phyloP scores from a whole-genome alignment of 257 asterid genomes.

The Galeopsis tetrahit region DNA sequence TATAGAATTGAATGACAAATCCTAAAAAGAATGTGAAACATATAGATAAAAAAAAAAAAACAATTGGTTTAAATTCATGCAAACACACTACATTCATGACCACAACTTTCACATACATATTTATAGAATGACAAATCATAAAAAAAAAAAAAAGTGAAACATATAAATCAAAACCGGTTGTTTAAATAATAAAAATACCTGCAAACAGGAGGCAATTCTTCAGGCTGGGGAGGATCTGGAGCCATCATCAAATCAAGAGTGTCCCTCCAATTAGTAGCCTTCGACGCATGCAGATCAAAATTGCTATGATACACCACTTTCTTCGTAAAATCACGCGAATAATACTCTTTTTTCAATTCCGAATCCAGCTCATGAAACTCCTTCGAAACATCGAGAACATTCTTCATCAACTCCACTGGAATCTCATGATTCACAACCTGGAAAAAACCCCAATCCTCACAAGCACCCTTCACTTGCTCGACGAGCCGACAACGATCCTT shows the following conservation, averaged over 20 bases:
- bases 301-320: constrained; percentile 38
- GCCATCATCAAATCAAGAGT: constrained; percentile 38
- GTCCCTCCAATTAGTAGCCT: constrained; percentile 52
- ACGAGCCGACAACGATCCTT: constrained; percentile 15
- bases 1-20: too few relatives aligned
- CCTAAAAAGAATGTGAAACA: too few relatives aligned
- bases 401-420: constrained; percentile 11
- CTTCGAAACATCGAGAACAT: constrained; percentile 26
- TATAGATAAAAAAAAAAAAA: too few relatives aligned
- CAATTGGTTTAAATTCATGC: too few relatives aligned
- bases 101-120: too few relatives aligned
- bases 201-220: constrained; percentile 34
- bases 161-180: too few relatives aligned
- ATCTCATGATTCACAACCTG: constrained; percentile 48
- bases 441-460: constrained; percentile 45
- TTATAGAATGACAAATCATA: too few relatives aligned
- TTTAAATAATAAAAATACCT: neutral
- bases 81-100: too few relatives aligned
- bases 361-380: constrained; percentile 41
- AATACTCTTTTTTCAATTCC: constrained; percentile 44
- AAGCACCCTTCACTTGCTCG: constrained; percentile 32
- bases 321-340: constrained; percentile 38
- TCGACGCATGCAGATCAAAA: constrained; percentile 32
- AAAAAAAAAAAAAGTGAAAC: too few relatives aligned
- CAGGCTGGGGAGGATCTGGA: constrained; percentile 40